Evolutionary conservation across 148 eudicot species (phyloP).

Genomic region (Cornus florida): DNA sequence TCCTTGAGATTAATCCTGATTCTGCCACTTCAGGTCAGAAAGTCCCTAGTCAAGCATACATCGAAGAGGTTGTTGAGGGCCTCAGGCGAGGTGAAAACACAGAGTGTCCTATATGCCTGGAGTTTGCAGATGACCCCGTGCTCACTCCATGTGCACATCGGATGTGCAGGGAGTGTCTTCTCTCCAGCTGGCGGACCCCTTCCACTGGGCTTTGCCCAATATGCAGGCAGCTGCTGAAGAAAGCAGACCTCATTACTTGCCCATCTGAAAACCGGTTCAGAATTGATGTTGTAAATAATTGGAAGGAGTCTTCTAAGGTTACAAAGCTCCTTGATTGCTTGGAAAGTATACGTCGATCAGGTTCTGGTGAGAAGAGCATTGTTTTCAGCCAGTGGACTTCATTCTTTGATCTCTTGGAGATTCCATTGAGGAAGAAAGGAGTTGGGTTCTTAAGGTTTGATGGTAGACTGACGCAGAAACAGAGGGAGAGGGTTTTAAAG

Average conservation of each 20-base stretch:
- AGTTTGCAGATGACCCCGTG: constrained; percentile 66
- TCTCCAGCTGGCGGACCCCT: constrained; percentile 54
- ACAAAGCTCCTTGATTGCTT: constrained; percentile 51
- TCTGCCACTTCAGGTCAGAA: constrained; percentile 23
- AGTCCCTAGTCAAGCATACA: constrained; percentile 45
- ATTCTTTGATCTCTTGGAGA: constrained; percentile 61
- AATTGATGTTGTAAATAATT: constrained; percentile 56
- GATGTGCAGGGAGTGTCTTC: constrained; percentile 72
- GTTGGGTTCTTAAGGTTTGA: constrained; percentile 62
- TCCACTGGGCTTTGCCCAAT: constrained; percentile 56
- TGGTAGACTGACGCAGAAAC: constrained; percentile 52
- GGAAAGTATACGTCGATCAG: constrained; percentile 29
- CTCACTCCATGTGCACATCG: constrained; percentile 68
- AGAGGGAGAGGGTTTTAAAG: constrained; percentile 50
- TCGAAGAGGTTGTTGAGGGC: constrained; percentile 65
- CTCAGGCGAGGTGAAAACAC: constrained; percentile 41
- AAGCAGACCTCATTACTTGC: constrained; percentile 60
- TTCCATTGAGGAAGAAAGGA: constrained; percentile 45
- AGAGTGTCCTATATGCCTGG: constrained; percentile 73
- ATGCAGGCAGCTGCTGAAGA: constrained; percentile 49
- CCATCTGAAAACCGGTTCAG: constrained; percentile 54
- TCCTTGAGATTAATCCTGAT: constrained; percentile 41
- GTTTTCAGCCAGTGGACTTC: constrained; percentile 83
- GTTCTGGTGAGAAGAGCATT: constrained; percentile 58
- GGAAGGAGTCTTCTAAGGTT: constrained; percentile 64